Conservation (phyloP, 2,329 filamentous ascomycete genomes). For the Xenosphaeropsis pyriputrescens region DNA sequence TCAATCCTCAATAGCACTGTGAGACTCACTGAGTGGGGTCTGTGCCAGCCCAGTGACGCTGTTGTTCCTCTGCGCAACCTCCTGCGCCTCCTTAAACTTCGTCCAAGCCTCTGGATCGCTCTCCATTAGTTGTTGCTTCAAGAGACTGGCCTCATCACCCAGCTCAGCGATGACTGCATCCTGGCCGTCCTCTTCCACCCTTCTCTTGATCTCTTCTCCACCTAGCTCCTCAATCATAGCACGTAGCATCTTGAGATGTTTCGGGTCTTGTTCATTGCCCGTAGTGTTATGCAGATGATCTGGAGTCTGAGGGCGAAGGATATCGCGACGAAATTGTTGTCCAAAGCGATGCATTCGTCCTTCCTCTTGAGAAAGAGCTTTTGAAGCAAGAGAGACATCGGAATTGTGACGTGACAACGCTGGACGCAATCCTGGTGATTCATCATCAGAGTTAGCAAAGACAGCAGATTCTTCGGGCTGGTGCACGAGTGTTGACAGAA, state of each 20-base stretch:
- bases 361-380: conserved; percentile 52
- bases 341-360: conserved; percentile 55
- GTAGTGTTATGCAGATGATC: conserved; percentile 21
- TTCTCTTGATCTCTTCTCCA: conserved; percentile 38
- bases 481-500: conserved; percentile 5
- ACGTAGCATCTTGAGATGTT: conserved; percentile 30
- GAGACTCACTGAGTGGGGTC: too few species aligned
- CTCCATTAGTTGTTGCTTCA: conserved; percentile 34
- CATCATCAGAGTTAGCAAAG: conserved; percentile 20
- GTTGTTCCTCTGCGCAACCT: conserved; percentile 17
- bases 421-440: conserved; percentile 23
- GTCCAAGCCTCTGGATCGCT: conserved; percentile 54
- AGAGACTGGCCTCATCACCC: conserved; percentile 23
- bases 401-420: conserved; percentile 42
- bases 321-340: conserved; percentile 48
- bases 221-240: conserved; percentile 48
- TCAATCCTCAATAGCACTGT: too few species aligned
- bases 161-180: conserved; percentile 48
- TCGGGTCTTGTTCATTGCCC: conserved; percentile 20
- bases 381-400: conserved; percentile 52
- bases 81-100: conserved; percentile 44
- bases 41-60: conserved; percentile 5
- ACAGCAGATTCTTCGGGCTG: conserved; percentile 9
- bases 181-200: conserved; percentile 30
- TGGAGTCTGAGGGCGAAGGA: conserved; percentile 28